phyloP scores from a whole-genome alignment of 495 filamentous ascomycete species.

The Penicillium pancosmium region DNA sequence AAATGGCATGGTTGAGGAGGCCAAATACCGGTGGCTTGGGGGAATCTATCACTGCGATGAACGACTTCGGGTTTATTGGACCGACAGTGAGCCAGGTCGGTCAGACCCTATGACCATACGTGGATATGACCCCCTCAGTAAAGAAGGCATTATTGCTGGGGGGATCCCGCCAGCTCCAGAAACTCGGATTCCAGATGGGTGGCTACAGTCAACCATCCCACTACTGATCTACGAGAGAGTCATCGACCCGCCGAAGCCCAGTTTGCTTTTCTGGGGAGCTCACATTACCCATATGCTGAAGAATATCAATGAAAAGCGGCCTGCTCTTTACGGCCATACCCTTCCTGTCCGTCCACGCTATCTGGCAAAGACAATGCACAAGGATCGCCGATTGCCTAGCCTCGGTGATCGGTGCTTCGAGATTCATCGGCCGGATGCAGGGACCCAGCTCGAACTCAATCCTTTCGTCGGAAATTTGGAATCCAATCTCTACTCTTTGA shows the following conservation, averaged over 20 bases:
- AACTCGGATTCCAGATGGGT: slow-evolving; percentile 27
- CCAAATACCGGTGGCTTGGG: slow-evolving; percentile 46
- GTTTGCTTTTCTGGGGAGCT: not conserved
- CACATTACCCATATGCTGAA: not conserved
- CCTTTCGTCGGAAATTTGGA: not conserved
- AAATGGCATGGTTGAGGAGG: slow-evolving; percentile 10
- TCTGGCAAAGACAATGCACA: not conserved
- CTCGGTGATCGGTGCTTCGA: not conserved
- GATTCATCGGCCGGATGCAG: not conserved
- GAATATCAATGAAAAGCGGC: not conserved
- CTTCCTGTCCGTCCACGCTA: not conserved
- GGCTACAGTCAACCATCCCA: slow-evolving; percentile 25
- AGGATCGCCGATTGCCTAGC: not conserved
- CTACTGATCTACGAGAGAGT: slow-evolving; percentile 43
- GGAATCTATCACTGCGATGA: slow-evolving; percentile 36
- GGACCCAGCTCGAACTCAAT: not conserved
- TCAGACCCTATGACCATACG: slow-evolving; percentile 16
- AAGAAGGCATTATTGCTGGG: slow-evolving; percentile 30
- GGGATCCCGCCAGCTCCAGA: not conserved
- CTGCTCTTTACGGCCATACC: not conserved
- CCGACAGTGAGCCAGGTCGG: slow-evolving; percentile 32
- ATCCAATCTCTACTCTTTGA: not conserved
- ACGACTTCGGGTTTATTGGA: slow-evolving; percentile 40
- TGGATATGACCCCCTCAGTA: slow-evolving; percentile 34
- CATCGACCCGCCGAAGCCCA: slow-evolving; percentile 23